phyloP scores from a whole-genome alignment of 805 yeast genomes.

The Lipomyces kockii region DNA sequence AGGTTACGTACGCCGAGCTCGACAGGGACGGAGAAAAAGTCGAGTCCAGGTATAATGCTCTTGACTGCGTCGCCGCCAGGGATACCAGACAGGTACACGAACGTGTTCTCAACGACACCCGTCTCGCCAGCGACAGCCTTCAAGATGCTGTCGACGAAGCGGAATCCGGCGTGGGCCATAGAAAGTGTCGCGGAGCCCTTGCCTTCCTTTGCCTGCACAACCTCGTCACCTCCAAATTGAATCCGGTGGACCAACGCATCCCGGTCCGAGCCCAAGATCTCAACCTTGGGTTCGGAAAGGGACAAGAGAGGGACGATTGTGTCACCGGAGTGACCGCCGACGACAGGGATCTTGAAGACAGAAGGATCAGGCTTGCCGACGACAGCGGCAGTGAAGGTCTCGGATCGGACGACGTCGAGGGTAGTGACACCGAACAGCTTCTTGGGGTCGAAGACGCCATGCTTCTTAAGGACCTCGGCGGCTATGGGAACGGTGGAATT shows the following conservation, averaged over 20 bases:
- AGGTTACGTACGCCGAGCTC: slow-evolving; percentile 74
- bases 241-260: slow-evolving; percentile 82
- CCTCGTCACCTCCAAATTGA: slow-evolving; percentile 97
- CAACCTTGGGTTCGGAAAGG: slow-evolving; percentile 44
- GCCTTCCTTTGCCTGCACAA: slow-evolving; percentile 92
- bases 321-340: slow-evolving; percentile 96
- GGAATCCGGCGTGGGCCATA: slow-evolving; percentile 93
- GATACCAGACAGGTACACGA: slow-evolving; percentile 51
- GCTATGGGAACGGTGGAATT: slow-evolving; percentile 92
- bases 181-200: slow-evolving; percentile 93
- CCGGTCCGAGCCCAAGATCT: slow-evolving; percentile 45
- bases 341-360: slow-evolving; percentile 65
- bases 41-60: slow-evolving; percentile 85
- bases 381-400: slow-evolving; percentile 71
- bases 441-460: slow-evolving; percentile 70
- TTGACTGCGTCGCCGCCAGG: slow-evolving; percentile 59
- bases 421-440: slow-evolving; percentile 88
- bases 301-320: slow-evolving; percentile 88
- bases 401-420: slow-evolving; percentile 84
- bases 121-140: slow-evolving; percentile 38
- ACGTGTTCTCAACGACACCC: slow-evolving; percentile 34
- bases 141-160: slow-evolving; percentile 67
- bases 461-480: slow-evolving; percentile 72
- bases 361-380: slow-evolving; percentile 52
- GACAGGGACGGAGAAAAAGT: slow-evolving; percentile 93